These are phyloP conservation scores for barley (Hordeum vulgare) DNA, from an alignment of 176 grass and related monocot genomes.

Conservation along the genomic window MorexV3_pseudomolecules_assembly NC_058524.1:4423576-4424075, in stretches of 20 bases:
- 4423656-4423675: too few relatives aligned
- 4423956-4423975: not conserved
- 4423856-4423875: too few relatives aligned
- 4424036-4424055: slow-evolving; percentile 66
- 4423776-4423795: not conserved
- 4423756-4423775: too few relatives aligned
- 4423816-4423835: too few relatives aligned
- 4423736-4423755: not conserved
- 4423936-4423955: not conserved
- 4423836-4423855: too few relatives aligned
- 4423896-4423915: not conserved
- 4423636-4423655: too few relatives aligned
- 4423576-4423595: too few relatives aligned
- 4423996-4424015: slow-evolving; percentile 58
- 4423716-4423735: not conserved
- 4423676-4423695: too few relatives aligned
- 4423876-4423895: not conserved
- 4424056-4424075: slow-evolving; percentile 77
- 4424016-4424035: slow-evolving; percentile 66
- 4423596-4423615: too few relatives aligned
- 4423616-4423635: too few relatives aligned
- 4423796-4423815: not conserved
- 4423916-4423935: not conserved
- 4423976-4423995: slow-evolving; percentile 50
- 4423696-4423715: too few relatives aligned